Evolutionary conservation across 1,284 basidiomycete genomes (phyloP).

Genomic region (Coriolopsis trogii): DNA sequence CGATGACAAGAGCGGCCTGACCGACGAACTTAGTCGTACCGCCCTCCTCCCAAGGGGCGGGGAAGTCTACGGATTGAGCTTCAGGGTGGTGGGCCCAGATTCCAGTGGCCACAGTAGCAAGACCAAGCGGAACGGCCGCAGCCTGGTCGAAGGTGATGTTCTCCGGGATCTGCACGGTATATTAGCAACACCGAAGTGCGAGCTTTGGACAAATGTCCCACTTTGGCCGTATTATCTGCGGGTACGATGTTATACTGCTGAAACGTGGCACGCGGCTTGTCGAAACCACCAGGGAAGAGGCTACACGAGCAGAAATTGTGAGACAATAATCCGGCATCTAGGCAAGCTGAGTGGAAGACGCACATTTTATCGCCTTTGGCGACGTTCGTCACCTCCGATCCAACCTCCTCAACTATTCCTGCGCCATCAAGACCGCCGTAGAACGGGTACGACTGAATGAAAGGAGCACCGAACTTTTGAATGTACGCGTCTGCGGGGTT

Average conservation of each 20-base stretch:
- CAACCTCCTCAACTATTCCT: slow-evolving; percentile 59
- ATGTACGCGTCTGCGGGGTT: neutral
- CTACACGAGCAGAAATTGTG: neutral
- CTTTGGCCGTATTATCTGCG: slow-evolving; percentile 29
- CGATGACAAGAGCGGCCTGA: neutral
- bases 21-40: neutral
- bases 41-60: slow-evolving; percentile 1
- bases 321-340: neutral
- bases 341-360: neutral
- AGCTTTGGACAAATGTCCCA: neutral
- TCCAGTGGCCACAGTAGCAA: neutral
- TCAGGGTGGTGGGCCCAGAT: neutral
- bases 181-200: neutral
- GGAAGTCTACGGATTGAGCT: neutral
- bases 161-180: slow-evolving; percentile 27
- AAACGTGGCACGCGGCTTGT: neutral
- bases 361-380: slow-evolving; percentile 49
- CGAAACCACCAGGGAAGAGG: neutral
- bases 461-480: neutral
- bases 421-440: slow-evolving; percentile 59
- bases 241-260: slow-evolving; percentile 30
- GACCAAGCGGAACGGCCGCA: slow-evolving; percentile 23
- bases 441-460: slow-evolving; percentile 6
- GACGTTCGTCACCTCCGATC: slow-evolving; percentile 52
- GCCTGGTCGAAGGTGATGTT: slow-evolving; percentile 34